Conservation (phyloP, 2,329 filamentous ascomycete genomes). For the Colletotrichum sp. region DNA sequence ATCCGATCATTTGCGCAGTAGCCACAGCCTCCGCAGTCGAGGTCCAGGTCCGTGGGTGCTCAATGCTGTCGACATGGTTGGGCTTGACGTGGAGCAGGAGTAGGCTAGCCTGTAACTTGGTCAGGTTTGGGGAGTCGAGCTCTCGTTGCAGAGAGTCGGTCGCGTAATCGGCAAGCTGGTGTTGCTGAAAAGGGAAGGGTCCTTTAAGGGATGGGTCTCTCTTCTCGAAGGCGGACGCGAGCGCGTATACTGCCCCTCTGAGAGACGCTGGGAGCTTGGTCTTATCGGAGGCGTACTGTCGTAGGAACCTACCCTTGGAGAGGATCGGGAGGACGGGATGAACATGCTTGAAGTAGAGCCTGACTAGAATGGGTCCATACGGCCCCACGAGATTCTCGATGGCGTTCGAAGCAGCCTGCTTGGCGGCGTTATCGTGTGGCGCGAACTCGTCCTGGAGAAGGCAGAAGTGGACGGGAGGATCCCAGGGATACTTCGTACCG, state of each 20-base stretch:
- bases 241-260: slow-evolving; percentile 47
- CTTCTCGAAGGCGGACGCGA: slow-evolving; percentile 47
- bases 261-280: slow-evolving; percentile 46
- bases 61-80: slow-evolving; percentile 48
- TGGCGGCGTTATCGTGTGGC: slow-evolving; percentile 42
- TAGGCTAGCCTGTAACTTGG: slow-evolving; percentile 49
- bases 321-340: slow-evolving; percentile 48
- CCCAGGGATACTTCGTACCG: slow-evolving; percentile 35
- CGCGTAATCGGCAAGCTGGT: slow-evolving; percentile 44
- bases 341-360: slow-evolving; percentile 49
- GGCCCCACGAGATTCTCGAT: slow-evolving; percentile 47
- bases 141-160: slow-evolving; percentile 47
- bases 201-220: slow-evolving; percentile 33
- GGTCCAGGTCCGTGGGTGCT: slow-evolving; percentile 49
- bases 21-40: slow-evolving; percentile 46
- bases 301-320: slow-evolving; percentile 47
- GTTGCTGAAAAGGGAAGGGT: slow-evolving; percentile 40
- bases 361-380: slow-evolving; percentile 43
- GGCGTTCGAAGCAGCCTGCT: slow-evolving; percentile 39
- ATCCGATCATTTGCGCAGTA: slow-evolving; percentile 48
- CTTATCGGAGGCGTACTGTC: slow-evolving; percentile 39
- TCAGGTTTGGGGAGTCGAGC: slow-evolving; percentile 50
- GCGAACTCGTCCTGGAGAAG: slow-evolving; percentile 48
- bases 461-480: slow-evolving; percentile 49
- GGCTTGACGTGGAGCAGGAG: slow-evolving; percentile 49